Percentiles rank a stretch among this genome's conserved stretches.
Conservation (phyloP, 2,329 filamentous ascomycete species). For the Neonectria sp. region DNA sequence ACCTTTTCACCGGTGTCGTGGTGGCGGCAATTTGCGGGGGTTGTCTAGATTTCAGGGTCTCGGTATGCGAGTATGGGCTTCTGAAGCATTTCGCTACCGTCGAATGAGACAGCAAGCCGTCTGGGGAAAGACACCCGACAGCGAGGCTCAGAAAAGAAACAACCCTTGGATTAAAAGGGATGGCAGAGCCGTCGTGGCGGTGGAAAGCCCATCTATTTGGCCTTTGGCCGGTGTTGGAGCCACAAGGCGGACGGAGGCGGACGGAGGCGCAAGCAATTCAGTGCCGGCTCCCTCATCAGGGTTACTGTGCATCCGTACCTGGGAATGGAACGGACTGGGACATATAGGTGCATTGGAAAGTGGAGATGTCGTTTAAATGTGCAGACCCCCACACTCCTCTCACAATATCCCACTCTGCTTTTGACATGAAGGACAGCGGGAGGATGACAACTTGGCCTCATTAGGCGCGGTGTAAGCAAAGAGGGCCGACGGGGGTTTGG, state of each 20-base stretch:
- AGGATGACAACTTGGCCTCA: conserved; percentile 15
- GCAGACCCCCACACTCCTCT: conserved; percentile 21
- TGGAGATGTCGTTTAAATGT: conserved; percentile 12
- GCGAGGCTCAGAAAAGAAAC: conserved; percentile 23
- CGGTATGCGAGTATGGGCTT: not conserved
- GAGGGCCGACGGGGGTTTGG: not conserved
- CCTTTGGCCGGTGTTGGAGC: conserved; percentile 2
- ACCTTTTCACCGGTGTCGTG: not conserved
- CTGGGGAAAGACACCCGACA: conserved; percentile 22
- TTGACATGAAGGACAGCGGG: conserved; percentile 11
- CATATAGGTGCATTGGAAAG: not conserved
- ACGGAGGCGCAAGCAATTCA: conserved; percentile 14
- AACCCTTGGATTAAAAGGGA: conserved; percentile 14
- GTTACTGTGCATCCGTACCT: conserved; percentile 1
- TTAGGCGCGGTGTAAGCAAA: conserved; percentile 10
- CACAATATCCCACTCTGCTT: conserved; percentile 14
- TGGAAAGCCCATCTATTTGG: conserved; percentile 10
- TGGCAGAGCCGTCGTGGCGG: conserved; percentile 26
- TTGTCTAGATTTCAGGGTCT: conserved; percentile 9
- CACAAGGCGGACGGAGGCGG: conserved; percentile 14
- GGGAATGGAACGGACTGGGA: conserved; percentile 9
- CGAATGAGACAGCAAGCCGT: conserved; percentile 24
- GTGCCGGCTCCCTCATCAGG: conserved; percentile 10
- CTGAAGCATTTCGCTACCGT: not conserved
- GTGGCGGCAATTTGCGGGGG: conserved; percentile 16